Conservation (phyloP, 176 grass and related monocot species). For the Metroxylon sagu region DNA sequence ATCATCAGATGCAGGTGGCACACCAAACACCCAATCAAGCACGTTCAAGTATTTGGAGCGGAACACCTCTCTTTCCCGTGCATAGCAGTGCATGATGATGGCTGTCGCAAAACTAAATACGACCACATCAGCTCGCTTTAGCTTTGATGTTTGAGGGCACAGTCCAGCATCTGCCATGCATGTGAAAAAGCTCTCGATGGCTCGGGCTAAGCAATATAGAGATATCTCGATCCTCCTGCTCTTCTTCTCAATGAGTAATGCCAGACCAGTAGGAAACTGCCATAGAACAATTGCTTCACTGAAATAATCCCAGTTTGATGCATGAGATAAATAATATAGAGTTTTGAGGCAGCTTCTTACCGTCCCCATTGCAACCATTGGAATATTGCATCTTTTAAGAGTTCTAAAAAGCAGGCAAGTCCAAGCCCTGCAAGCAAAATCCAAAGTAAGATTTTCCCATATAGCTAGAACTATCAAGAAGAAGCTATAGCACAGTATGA, state of each 20-base stretch:
- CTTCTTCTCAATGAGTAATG: slow-evolving; percentile 95
- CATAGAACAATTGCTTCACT: slow-evolving; percentile 16
- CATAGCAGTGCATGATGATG: slow-evolving; percentile 96
- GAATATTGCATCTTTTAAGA: slow-evolving; percentile 55
- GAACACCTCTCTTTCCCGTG: slow-evolving; percentile 87
- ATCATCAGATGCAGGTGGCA: slow-evolving; percentile 34
- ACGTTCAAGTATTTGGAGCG: slow-evolving; percentile 92
- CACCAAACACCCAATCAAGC: slow-evolving; percentile 93
- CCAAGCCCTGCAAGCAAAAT: slow-evolving; percentile 62
- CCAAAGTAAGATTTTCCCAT: slow-evolving; percentile 2
- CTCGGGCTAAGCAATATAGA: slow-evolving; percentile 80
- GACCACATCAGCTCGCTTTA: slow-evolving; percentile 66
- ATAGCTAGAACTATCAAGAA: slow-evolving; percentile 1
- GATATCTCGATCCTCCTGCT: slow-evolving; percentile 84
- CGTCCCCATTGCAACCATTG: slow-evolving; percentile 56
- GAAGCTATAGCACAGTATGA: neutral
- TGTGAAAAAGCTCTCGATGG: slow-evolving; percentile 90
- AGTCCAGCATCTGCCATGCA: slow-evolving; percentile 67
- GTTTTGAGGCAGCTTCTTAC: slow-evolving; percentile 26
- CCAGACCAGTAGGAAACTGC: slow-evolving; percentile 75
- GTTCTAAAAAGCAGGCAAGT: slow-evolving; percentile 80
- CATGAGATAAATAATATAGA: neutral
- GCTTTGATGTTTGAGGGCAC: slow-evolving; percentile 61
- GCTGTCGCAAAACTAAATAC: slow-evolving; percentile 84
- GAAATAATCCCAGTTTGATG: neutral